Evolutionary conservation across 2,329 filamentous ascomycete species (phyloP).

Genomic region (Iodosphaeria phyllophila): DNA sequence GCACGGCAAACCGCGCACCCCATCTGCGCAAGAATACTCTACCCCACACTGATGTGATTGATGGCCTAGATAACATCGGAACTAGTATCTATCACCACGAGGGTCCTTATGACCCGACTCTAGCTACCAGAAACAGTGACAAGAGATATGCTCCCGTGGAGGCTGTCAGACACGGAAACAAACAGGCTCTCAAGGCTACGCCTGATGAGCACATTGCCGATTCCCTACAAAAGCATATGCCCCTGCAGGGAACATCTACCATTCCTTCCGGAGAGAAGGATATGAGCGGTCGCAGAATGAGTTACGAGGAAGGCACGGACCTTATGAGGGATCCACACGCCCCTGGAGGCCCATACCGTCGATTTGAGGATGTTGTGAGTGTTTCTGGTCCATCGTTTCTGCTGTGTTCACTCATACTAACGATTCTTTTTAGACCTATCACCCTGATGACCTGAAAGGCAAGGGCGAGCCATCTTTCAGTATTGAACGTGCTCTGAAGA

Average conservation of each 20-base stretch:
- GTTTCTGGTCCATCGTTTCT: neutral
- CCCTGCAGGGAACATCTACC: constrained; percentile 60
- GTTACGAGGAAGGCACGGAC: constrained; percentile 75
- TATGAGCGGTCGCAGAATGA: constrained; percentile 47
- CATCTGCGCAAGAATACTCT: constrained; percentile 48
- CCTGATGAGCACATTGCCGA: constrained; percentile 62
- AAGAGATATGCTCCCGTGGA: constrained; percentile 50
- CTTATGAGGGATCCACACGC: constrained; percentile 58
- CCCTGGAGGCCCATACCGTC: constrained; percentile 56
- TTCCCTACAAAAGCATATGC: constrained; percentile 52
- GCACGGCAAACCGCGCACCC: constrained; percentile 44
- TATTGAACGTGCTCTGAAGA: constrained; percentile 46
- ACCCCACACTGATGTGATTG: constrained; percentile 60
- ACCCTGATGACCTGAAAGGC: constrained; percentile 61
- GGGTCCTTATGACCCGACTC: constrained; percentile 74
- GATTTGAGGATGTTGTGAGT: constrained; percentile 56
- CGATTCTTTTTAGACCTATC: constrained; percentile 33
- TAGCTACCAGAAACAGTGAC: constrained; percentile 52
- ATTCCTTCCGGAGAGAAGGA: constrained; percentile 60
- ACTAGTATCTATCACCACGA: constrained; percentile 66
- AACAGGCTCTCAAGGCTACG: constrained; percentile 63
- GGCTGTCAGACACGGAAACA: constrained; percentile 54
- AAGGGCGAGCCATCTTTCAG: constrained; percentile 64
- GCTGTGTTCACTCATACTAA: constrained; percentile 1
- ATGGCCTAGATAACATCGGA: constrained; percentile 49